Percentiles rank a stretch among this genome's conserved stretches.
phyloP scores from a whole-genome alignment of 768 basidiomycete genomes.

The Arthromyces matolae region DNA sequence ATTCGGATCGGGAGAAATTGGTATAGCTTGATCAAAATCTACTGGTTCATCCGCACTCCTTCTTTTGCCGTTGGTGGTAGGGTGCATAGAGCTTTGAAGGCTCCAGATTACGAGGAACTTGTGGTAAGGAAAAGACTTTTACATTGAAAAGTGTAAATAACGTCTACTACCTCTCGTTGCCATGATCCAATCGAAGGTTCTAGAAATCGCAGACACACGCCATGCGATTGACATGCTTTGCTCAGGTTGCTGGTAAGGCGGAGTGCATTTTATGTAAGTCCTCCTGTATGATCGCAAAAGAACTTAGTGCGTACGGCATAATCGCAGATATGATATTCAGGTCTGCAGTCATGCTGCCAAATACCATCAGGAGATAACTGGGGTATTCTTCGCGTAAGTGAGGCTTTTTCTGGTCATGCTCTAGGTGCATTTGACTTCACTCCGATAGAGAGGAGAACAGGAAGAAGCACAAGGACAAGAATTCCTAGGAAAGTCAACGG shows the following conservation, averaged over 20 bases:
- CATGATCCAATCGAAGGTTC: not conserved
- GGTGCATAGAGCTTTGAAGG: not conserved
- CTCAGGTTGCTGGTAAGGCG: not conserved
- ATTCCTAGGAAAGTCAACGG: conserved; percentile 18
- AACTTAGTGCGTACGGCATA: conserved; percentile 1
- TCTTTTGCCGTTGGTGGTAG: not conserved
- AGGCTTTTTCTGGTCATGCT: too few species aligned
- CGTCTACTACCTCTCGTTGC: conserved; percentile 1
- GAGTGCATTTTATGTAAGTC: conserved; percentile 8
- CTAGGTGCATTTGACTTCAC: too few species aligned
- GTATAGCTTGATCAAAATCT: conserved; percentile 15
- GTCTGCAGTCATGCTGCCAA: conserved; percentile 5
- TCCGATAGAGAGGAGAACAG: conserved; percentile 3
- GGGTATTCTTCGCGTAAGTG: not conserved
- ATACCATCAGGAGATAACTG: conserved; percentile 4
- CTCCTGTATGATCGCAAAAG: conserved; percentile 11
- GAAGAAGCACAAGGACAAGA: conserved; percentile 15
- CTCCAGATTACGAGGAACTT: conserved; percentile 5
- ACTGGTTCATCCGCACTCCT: conserved; percentile 18
- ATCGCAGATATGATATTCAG: conserved; percentile 11
- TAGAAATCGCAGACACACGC: conserved; percentile 4
- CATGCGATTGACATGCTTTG: not conserved
- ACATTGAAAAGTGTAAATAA: not conserved
- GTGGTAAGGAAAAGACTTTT: conserved; percentile 2
- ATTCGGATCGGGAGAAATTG: conserved; percentile 10